A percentile compares a stretch with the other conserved stretches of the same genome.
phyloP scores from a whole-genome alignment of 2,329 filamentous ascomycete genomes.

The Magnaporthiopsis incrustans region DNA sequence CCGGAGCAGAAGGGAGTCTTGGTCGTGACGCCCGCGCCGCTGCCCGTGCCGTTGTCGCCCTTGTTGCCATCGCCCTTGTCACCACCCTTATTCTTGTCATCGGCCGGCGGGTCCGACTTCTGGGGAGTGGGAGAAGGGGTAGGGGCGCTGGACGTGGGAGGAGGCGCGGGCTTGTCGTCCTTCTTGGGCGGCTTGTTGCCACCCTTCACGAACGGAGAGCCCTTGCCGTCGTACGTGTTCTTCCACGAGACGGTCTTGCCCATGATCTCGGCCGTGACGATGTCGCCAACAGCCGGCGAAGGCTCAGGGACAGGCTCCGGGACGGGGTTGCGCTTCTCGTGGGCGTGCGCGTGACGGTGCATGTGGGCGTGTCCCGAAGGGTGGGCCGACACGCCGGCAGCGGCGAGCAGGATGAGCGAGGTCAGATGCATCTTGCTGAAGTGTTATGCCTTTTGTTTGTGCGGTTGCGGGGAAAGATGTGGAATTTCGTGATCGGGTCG shows the following conservation, averaged over 20 bases:
- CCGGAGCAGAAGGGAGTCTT: conserved; percentile 22
- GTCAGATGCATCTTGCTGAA: conserved; percentile 16
- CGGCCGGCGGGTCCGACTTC: conserved; percentile 37
- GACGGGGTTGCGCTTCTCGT: conserved; percentile 16
- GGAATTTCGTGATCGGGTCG: not conserved
- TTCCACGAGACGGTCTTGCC: conserved; percentile 21
- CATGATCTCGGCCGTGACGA: conserved; percentile 19
- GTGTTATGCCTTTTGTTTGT: not conserved
- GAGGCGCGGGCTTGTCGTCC: conserved; percentile 11
- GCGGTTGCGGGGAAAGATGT: not conserved
- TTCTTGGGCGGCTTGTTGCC: conserved; percentile 17
- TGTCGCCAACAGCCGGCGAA: conserved; percentile 13
- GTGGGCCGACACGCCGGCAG: conserved; percentile 23
- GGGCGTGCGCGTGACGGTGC: conserved; percentile 22
- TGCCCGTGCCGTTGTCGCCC: conserved; percentile 58
- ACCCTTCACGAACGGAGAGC: conserved; percentile 19
- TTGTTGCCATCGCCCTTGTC: conserved; percentile 28
- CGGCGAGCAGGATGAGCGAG: conserved; percentile 23
- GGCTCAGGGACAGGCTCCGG: conserved; percentile 13
- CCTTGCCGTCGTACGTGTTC: conserved; percentile 12
- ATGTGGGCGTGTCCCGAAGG: conserved; percentile 28
- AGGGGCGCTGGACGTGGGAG: conserved; percentile 20
- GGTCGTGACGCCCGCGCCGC: conserved; percentile 33
- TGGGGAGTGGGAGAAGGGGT: conserved; percentile 72
- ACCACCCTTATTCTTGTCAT: conserved; percentile 25